These are phyloP conservation scores for Incumbomyces delicatus DNA, from an alignment of 2,329 filamentous ascomycete genomes.

Conservation along the genomic window DNA sequence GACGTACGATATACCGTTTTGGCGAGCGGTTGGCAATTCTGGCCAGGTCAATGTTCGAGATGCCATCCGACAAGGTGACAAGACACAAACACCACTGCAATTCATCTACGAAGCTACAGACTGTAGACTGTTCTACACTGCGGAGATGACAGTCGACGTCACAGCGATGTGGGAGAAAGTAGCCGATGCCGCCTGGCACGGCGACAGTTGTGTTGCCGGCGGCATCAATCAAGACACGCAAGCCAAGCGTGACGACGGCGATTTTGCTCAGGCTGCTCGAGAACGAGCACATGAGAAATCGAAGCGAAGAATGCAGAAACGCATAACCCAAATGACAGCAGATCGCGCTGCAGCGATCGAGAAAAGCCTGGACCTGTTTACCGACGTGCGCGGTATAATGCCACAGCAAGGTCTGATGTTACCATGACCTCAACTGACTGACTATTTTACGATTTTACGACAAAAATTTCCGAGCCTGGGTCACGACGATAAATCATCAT, in stretches of 20 bases:
- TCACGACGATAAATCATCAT: no score
- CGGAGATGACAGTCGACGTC: conserved; percentile 42
- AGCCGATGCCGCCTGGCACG: conserved; percentile 31
- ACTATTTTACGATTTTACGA: no score
- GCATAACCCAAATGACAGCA: neutral
- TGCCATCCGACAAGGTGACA: conserved; percentile 35
- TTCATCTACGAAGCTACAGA: conserved; percentile 53
- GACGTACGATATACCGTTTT: conserved; percentile 11
- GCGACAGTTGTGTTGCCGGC: conserved; percentile 26
- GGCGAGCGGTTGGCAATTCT: conserved; percentile 8
- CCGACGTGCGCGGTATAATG: conserved; percentile 12
- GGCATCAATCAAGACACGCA: neutral
- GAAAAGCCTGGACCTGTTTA: conserved; percentile 14
- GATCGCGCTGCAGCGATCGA: neutral
- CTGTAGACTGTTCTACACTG: conserved; percentile 51
- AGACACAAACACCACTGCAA: conserved; percentile 42
- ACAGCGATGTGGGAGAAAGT: conserved; percentile 43
- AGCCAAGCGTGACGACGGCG: neutral
- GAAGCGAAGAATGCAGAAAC: neutral
- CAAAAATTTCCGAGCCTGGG: no score
- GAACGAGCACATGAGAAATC: neutral
- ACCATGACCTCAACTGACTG: neutral
- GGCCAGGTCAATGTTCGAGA: conserved; percentile 38
- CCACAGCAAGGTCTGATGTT: conserved; percentile 6
- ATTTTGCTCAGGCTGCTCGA: neutral